Conservation (phyloP, 2,329 filamentous ascomycete species). For the Talaromyces sp. region DNA sequence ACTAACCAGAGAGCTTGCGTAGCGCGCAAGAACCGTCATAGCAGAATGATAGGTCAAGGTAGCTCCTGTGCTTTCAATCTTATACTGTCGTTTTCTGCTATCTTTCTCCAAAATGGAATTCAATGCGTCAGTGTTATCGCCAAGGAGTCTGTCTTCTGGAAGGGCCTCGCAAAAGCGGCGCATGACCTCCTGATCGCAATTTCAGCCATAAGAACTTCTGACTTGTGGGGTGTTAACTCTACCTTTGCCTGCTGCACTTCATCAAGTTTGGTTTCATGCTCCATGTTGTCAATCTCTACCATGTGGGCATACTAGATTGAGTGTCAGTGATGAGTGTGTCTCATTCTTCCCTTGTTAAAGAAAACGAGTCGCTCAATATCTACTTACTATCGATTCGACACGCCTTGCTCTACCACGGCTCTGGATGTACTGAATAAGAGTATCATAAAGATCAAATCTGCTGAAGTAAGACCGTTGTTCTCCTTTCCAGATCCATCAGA, state of each 20-base stretch:
- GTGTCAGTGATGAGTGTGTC: background rate
- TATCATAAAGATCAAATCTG: conserved; percentile 80
- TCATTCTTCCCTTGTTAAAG: background rate
- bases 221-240: conserved; percentile 6
- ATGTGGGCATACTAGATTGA: conserved; percentile 65
- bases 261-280: conserved; percentile 57
- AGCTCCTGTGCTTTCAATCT: conserved; percentile 63
- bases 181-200: conserved; percentile 48
- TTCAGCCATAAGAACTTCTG: background rate
- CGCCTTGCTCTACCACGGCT: conserved; percentile 83
- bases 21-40: conserved; percentile 65
- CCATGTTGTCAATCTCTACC: conserved; percentile 66
- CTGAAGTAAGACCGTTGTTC: background rate
- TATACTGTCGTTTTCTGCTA: conserved; percentile 50
- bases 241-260: conserved; percentile 44
- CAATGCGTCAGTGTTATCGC: conserved; percentile 54
- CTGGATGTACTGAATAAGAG: conserved; percentile 92
- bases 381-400: conserved; percentile 56
- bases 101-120: conserved; percentile 54
- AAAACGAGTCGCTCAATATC: background rate
- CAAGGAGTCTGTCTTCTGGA: conserved; percentile 67
- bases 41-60: conserved; percentile 73
- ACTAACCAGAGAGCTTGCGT: conserved; percentile 61
- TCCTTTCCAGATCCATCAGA: background rate
- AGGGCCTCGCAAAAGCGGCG: conserved; percentile 70